These are phyloP conservation scores for Pseudoturritis turrita DNA, from an alignment of 345 rosid species.

Conservation along the genomic window DNA sequence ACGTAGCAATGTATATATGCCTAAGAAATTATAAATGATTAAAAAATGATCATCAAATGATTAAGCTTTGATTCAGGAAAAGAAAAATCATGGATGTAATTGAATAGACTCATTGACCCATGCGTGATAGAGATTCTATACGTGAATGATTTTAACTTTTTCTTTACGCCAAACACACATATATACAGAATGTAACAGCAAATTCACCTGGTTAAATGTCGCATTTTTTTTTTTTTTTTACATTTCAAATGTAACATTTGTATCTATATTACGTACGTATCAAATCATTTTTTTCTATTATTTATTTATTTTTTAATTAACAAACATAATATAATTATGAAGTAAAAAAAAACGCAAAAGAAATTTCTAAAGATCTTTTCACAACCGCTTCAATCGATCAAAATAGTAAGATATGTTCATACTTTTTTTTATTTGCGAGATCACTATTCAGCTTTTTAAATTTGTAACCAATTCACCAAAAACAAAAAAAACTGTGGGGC, in stretches of 20 bases:
- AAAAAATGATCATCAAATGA: slow-evolving; percentile 21
- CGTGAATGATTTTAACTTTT: slow-evolving; percentile 10
- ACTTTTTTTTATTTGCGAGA: no score
- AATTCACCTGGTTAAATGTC: not conserved
- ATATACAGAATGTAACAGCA: not conserved
- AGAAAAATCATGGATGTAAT: slow-evolving; percentile 12
- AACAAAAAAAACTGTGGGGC: no score
- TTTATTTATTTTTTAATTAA: no score
- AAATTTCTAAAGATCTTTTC: not conserved
- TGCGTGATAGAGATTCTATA: not conserved
- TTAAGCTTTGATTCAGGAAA: slow-evolving; percentile 17
- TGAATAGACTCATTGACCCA: slow-evolving; percentile 23
- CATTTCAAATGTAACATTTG: not conserved
- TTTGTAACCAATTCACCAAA: no score
- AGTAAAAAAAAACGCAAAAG: no score
- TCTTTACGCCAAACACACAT: not conserved
- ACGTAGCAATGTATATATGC: not conserved
- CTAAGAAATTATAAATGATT: not conserved
- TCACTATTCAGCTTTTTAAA: no score
- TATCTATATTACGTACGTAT: no score
- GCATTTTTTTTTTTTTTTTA: not conserved
- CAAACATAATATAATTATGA: no score
- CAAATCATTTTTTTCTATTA: no score
- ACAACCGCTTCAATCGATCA: not conserved
- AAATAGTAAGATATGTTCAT: not conserved